Evolutionary conservation across 257 asterid genomes (phyloP).

Genomic region (Fraxinus americana): DNA sequence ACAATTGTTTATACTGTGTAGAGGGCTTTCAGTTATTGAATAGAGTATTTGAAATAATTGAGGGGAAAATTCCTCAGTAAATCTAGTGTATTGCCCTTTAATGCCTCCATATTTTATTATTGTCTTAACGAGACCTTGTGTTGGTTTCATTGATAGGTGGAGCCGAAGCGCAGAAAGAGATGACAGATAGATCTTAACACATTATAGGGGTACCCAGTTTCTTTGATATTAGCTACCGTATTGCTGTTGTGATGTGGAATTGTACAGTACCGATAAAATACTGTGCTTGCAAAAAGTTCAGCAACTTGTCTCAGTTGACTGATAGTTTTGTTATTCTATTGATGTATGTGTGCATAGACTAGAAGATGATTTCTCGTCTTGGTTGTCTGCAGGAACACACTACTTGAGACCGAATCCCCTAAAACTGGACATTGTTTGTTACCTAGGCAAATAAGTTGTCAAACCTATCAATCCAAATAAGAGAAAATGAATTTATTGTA

Average conservation of each 20-base stretch:
- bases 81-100: not conserved
- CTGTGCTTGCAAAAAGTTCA: slow-evolving; percentile 25
- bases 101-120: not conserved
- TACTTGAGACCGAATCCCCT: slow-evolving; percentile 11
- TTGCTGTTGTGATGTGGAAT: slow-evolving; percentile 41
- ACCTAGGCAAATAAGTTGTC: slow-evolving; percentile 1
- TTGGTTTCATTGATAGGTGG: slow-evolving; percentile 43
- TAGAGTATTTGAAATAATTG: not conserved
- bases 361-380: slow-evolving; percentile 17
- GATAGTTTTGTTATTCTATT: slow-evolving; percentile 26
- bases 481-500: not conserved
- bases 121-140: not conserved
- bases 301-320: slow-evolving; percentile 31
- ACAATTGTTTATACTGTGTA: not conserved
- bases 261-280: slow-evolving; percentile 56
- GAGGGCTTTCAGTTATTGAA: not conserved
- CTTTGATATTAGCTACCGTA: slow-evolving; percentile 35
- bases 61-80: not conserved
- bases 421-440: slow-evolving; percentile 13
- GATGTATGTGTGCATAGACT: slow-evolving; percentile 28
- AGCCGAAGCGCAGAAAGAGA: slow-evolving; percentile 63
- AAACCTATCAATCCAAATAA: slow-evolving; percentile 1
- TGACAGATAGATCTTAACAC: slow-evolving; percentile 29
- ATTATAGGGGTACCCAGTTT: slow-evolving; percentile 35
- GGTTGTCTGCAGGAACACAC: slow-evolving; percentile 21